phyloP scores from a whole-genome alignment of 1,284 basidiomycete species.

The Phenoliferia sp. region DNA sequence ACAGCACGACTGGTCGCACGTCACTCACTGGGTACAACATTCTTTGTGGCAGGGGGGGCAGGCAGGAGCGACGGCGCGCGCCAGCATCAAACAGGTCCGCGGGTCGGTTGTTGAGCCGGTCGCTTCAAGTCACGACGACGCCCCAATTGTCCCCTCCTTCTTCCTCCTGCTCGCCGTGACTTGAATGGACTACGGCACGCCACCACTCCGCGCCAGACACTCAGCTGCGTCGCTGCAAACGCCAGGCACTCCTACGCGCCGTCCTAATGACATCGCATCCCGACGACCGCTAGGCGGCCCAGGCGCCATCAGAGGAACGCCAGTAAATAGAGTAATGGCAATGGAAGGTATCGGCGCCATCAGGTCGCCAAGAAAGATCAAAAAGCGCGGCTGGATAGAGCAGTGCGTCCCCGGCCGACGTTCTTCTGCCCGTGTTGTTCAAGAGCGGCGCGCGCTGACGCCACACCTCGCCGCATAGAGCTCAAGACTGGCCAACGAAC shows the following conservation, averaged over 20 bases:
- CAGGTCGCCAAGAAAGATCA: conserved; percentile 14
- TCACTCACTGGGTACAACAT: conserved; percentile 20
- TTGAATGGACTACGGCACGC: neutral
- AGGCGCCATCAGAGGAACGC: conserved; percentile 4
- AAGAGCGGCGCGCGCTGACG: too few species aligned
- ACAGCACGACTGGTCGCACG: conserved; percentile 9
- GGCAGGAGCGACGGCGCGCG: too few species aligned
- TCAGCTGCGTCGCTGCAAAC: neutral
- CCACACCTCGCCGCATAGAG: too few species aligned
- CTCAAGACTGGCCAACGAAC: conserved; percentile 19
- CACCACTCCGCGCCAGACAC: neutral
- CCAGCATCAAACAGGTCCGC: too few species aligned
- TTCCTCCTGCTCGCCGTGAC: too few species aligned
- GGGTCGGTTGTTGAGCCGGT: too few species aligned
- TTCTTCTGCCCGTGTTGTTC: neutral
- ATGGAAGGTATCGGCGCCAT: conserved; percentile 7
- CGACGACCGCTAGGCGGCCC: neutral
- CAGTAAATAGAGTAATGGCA: conserved; percentile 7
- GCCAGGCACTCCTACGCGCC: neutral
- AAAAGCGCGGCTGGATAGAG: conserved; percentile 7
- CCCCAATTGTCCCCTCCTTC: too few species aligned
- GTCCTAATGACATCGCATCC: neutral
- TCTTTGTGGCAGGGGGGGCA: too few species aligned
- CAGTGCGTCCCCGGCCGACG: neutral
- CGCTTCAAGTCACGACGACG: too few species aligned